phyloP scores from a whole-genome alignment of 2,329 filamentous ascomycete species.

The Calcarisporium arbuscula region DNA sequence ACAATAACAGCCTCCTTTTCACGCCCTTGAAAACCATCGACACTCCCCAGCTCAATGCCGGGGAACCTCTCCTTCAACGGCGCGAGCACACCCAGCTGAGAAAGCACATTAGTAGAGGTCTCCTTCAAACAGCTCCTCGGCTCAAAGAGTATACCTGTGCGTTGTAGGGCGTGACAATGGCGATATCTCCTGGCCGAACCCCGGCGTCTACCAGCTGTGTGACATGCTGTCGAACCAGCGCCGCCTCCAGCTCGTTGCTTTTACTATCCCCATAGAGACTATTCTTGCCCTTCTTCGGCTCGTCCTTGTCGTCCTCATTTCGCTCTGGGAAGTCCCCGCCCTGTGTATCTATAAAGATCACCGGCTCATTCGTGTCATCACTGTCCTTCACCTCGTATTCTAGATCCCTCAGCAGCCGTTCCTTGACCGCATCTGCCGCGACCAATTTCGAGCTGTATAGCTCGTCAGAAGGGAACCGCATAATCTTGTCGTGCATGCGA shows the following conservation, averaged over 20 bases:
- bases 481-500: constrained; percentile 94
- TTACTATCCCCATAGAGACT: constrained; percentile 59
- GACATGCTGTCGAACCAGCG: constrained; percentile 74
- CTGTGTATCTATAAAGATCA: constrained; percentile 95
- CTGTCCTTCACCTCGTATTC: constrained; percentile 71
- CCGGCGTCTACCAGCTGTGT: constrained; percentile 69
- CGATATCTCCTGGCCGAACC: constrained; percentile 76
- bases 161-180: constrained; percentile 93
- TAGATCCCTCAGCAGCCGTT: constrained; percentile 68
- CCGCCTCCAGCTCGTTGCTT: constrained; percentile 86
- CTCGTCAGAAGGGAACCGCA: constrained; percentile 86
- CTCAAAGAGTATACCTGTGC: constrained; percentile 57
- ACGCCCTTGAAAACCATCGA: constrained; percentile 94
- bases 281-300: constrained; percentile 37
- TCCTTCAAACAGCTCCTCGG: constrained; percentile 11
- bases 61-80: constrained; percentile 75
- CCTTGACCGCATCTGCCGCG: constrained; percentile 73
- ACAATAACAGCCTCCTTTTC: constrained; percentile 96
- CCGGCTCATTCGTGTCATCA: constrained; percentile 80
- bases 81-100: constrained; percentile 74
- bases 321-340: constrained; percentile 87
- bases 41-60: constrained; percentile 87
- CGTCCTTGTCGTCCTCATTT: constrained; percentile 57
- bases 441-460: constrained; percentile 78
- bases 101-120: constrained; percentile 4